Conservation (phyloP, 371 early-diverging fungal genomes). For the Mortierella sp. region DNA sequence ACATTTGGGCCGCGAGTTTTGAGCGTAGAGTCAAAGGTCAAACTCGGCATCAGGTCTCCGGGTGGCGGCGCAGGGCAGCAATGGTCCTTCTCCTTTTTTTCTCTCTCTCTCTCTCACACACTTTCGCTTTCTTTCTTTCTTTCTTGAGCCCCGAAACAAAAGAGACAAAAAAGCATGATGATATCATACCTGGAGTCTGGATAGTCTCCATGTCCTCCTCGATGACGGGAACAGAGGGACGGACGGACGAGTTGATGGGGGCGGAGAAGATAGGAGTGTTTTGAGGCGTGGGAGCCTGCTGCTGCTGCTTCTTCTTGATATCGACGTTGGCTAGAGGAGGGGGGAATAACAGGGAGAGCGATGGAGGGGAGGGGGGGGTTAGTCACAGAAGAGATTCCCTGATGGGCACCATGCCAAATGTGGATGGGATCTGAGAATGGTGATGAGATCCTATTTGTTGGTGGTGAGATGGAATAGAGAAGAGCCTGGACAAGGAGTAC, state of each 20-base stretch:
- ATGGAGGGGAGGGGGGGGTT: neutral
- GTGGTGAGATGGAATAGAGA: too few species aligned
- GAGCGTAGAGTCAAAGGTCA: too few species aligned
- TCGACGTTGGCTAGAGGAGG: constrained; percentile 43
- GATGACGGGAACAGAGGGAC: constrained; percentile 50
- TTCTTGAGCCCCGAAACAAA: constrained; percentile 1
- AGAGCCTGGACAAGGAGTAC: too few species aligned
- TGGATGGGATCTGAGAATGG: too few species aligned
- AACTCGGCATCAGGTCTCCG: too few species aligned
- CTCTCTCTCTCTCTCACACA: too few species aligned
- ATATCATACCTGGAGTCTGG: constrained; percentile 50
- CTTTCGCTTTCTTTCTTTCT: neutral
- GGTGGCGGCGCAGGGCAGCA: too few species aligned
- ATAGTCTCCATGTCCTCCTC: constrained; percentile 63
- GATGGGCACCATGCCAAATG: neutral
- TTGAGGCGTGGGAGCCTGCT: constrained; percentile 77
- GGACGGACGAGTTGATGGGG: constrained; percentile 66
- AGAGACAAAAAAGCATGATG: neutral
- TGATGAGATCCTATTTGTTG: too few species aligned
- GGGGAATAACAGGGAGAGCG: too few species aligned
- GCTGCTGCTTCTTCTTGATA: constrained; percentile 64
- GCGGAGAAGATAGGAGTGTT: constrained; percentile 79
- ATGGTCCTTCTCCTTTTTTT: too few species aligned
- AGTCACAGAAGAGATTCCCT: neutral
- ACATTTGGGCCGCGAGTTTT: too few species aligned